Conservation (phyloP, 495 filamentous ascomycete species). For the Neurospora discreta region DNA sequence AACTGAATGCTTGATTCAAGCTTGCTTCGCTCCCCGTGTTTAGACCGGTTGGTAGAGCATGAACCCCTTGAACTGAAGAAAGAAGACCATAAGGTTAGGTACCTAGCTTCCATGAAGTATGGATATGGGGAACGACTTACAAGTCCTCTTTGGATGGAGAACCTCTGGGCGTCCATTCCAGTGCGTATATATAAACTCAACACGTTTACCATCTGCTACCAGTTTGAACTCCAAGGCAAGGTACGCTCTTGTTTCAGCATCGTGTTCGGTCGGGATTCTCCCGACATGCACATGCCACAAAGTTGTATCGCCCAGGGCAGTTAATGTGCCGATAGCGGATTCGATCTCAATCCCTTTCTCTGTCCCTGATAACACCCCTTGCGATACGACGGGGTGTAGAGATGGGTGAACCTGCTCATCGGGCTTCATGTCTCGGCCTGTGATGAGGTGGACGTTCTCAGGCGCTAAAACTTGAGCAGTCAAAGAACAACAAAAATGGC, state of each 20-base stretch:
- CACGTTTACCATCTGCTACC: too few relatives aligned
- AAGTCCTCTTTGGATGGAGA: too few relatives aligned
- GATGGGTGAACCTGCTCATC: not conserved
- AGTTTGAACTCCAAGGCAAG: too few relatives aligned
- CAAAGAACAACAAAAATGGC: not conserved
- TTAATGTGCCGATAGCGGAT: not conserved
- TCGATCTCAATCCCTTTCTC: not conserved
- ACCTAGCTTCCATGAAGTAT: not conserved
- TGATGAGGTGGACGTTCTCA: accelerated
- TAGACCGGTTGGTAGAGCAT: not conserved
- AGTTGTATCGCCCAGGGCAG: accelerated
- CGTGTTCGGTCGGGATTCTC: too few relatives aligned
- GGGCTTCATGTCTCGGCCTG: not conserved
- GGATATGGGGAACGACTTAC: not conserved
- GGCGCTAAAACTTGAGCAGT: not conserved
- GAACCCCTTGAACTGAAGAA: not conserved
- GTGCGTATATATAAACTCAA: too few relatives aligned
- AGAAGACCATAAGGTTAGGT: not conserved
- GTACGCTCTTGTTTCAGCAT: too few relatives aligned
- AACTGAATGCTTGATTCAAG: not conserved
- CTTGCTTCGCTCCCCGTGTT: not conserved
- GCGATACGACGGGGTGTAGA: not conserved
- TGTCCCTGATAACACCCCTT: accelerated
- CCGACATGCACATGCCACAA: too few relatives aligned
- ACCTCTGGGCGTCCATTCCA: too few relatives aligned